These are phyloP conservation scores for Penicillium pancosmium DNA, from an alignment of 495 filamentous ascomycete genomes.

Conservation along the genomic window DNA sequence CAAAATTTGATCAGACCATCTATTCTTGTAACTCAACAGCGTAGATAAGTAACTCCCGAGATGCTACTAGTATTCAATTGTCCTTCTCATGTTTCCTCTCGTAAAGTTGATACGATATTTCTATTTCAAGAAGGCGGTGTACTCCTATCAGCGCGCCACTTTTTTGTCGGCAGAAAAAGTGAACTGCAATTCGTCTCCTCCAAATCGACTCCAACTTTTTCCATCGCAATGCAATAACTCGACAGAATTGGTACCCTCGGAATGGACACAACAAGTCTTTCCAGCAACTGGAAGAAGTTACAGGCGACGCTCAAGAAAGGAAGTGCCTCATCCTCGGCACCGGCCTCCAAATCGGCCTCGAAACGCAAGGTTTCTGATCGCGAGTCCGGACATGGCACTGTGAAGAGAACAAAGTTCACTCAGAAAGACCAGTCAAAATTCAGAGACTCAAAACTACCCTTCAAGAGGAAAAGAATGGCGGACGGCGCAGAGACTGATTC, in stretches of 20 bases:
- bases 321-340: conserved; percentile 23
- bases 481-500: conserved; percentile 23
- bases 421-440: conserved; percentile 29
- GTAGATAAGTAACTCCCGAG: not conserved
- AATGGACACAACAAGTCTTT: conserved; percentile 52
- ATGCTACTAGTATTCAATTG: not conserved
- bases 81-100: not conserved
- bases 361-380: conserved; percentile 46
- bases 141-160: not conserved
- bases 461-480: conserved; percentile 41
- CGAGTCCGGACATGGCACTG: conserved; percentile 33
- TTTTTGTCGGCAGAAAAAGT: conserved; percentile 30
- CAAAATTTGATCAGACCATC: conserved; percentile 9
- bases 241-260: conserved; percentile 20
- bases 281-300: conserved; percentile 75
- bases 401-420: conserved; percentile 44
- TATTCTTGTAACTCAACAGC: not conserved
- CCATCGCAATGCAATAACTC: conserved; percentile 11
- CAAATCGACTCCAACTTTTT: not conserved
- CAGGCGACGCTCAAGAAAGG: conserved; percentile 65
- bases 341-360: conserved; percentile 29
- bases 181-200: not conserved
- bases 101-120: not conserved
- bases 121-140: conserved; percentile 14
- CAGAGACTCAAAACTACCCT: conserved; percentile 11